Evolutionary conservation across 148 eudicot species (phyloP), one percentile per base, ranked within the genome.

Genomic region (Nyssa sinensis): DNA sequence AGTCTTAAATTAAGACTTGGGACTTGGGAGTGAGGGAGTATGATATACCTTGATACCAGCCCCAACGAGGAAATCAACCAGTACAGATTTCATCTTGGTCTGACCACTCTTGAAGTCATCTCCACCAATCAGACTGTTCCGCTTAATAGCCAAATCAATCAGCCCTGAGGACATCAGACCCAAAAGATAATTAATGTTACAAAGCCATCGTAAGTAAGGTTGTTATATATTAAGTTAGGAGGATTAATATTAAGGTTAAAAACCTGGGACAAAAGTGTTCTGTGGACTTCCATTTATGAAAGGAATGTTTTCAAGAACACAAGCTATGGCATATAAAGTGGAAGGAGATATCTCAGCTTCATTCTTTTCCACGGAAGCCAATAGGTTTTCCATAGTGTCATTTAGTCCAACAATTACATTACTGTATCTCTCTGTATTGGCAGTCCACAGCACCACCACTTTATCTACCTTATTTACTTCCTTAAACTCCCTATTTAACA

Each of bases 51-150:
- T 95, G 27, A 95, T 92, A 70, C 99, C 99, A 77, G 99, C 99
- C 25, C 98, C 99, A 69, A 93, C 99, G 75, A 95, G 99, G 87
- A 95, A 95, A 75, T 95, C 99, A 51, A 95, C 99, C 12, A 95
- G 90, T 25, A 93, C 99, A 4, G 97, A 95, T 65, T 95, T 95
- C 93, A 95, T 95, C 88, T 95, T 95, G 23, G 99, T 95, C 81
- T 93, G 99, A 80, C 97, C 97, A 84, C 98, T 95, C 90, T 95
- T 95, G 74, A 95, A 95, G 78, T 95, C 98, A 78, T 95, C 98
- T 67, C 98, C 98, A 66, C 98, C 98, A 64, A 95, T 95, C 85
- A 95, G 85, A 80, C 82, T 78, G 85, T 95, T 95, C 72, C 86
- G 86, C 84, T 81, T 83, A 33, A 93, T 91, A 35, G 99, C 99